phyloP scores from a whole-genome alignment of 441 rosid species.

The Pelargonium fulgidum region DNA sequence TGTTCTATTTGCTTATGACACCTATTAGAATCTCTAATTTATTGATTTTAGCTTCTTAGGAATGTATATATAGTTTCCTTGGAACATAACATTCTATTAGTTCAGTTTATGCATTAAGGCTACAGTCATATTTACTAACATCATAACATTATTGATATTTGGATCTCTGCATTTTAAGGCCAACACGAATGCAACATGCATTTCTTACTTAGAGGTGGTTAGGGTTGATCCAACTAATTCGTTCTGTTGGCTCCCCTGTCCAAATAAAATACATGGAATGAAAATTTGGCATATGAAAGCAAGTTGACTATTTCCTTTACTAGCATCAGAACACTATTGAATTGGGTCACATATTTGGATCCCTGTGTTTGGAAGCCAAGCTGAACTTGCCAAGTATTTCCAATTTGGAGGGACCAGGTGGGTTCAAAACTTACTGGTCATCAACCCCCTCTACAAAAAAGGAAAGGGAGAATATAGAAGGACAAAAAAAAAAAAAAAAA shows the following conservation, averaged over 20 bases:
- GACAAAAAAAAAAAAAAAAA: background rate
- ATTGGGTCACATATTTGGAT: background rate
- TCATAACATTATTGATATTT: background rate
- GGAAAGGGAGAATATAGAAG: background rate
- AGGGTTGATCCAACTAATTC: background rate
- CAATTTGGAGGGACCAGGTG: background rate
- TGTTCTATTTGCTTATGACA: background rate
- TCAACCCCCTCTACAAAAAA: background rate
- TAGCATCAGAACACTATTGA: background rate
- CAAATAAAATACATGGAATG: background rate
- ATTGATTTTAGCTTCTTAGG: background rate
- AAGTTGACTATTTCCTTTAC: background rate
- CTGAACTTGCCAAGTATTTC: background rate
- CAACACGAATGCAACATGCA: background rate
- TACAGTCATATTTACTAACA: background rate
- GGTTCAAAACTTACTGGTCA: background rate
- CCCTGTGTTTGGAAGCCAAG: background rate
- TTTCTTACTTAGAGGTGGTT: background rate
- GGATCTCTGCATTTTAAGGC: background rate
- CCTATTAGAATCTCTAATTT: background rate
- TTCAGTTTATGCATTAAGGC: background rate
- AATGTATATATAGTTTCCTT: background rate
- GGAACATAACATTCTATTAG: background rate
- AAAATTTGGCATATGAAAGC: slow-evolving; percentile 2
- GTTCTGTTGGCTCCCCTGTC: background rate